Evolutionary conservation across 768 basidiomycete genomes (phyloP), one percentile per base, ranked within the genome.

Genomic region (Termitomyces sp.): DNA sequence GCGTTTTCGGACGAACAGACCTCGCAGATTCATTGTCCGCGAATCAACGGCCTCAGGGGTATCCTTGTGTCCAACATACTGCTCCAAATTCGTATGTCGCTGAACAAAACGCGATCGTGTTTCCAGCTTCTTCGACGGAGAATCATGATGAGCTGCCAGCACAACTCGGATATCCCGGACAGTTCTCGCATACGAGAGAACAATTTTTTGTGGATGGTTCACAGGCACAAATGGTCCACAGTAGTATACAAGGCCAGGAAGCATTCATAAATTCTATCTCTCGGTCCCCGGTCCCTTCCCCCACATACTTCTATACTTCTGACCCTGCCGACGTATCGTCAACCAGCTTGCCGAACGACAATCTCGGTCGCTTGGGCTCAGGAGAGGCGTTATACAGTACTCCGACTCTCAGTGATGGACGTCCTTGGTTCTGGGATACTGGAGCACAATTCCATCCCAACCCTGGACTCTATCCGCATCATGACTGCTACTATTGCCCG

Each of bases 341-440:
- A 69, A 37, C 68, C 64, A 44, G 72, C 72, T 6, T 47, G 1
- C 32, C 59, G 12, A 43, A 34, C 26, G 55, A 58, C 20, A n/a
- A 49, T 46, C 16, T 26, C 20, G 45, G 30, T 16, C 60, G n/a
- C 43, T 30, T 47, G 3, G 32, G 30, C 5, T 26, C 49, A 47
- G 76, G 75, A 59, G 71, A 74, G 53, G 61, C 74, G 16, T 65
- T 74, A 53, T 78, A 77, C 60, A 79, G 76, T 69, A 69, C 74
- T 42, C 66, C 73, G 20, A 22, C 12, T 32, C 34, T 22, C 14
- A n/a, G 16, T 24, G 37, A 60, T 16, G 56, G 56, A 40, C 44
- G 55, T 51, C 44, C 37, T 37, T 53, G 43, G 39, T n/a, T 42
- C 20, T 59, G 58, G 47, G 66, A 69, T 22, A 54, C 50, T 16